Conservation (phyloP, 495 filamentous ascomycete genomes). For the Aspergillus sclerotiicarbonarius region DNA sequence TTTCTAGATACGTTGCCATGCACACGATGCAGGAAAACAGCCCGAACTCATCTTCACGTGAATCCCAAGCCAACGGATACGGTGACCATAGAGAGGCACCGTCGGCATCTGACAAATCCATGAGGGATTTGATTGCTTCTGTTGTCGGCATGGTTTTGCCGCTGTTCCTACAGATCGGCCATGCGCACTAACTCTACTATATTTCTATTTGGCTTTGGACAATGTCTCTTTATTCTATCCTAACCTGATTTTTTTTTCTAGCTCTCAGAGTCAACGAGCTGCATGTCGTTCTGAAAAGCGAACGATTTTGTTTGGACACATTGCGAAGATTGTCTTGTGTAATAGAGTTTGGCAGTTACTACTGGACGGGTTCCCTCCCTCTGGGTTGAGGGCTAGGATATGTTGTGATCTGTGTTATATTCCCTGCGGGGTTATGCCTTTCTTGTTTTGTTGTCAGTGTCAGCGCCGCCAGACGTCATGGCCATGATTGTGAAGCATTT, state of each 20-base stretch:
- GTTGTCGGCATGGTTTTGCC: constrained; percentile 89
- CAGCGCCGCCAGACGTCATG: neutral
- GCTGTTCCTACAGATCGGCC: constrained; percentile 83
- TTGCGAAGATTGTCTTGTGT: neutral
- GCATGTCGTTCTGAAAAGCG: neutral
- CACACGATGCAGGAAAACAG: constrained; percentile 92
- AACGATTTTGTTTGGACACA: constrained; percentile 3
- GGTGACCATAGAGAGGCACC: constrained; percentile 49
- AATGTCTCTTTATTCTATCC: constrained; percentile 4
- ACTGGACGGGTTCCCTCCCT: neutral
- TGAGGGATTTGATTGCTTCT: constrained; percentile 63
- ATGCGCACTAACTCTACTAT: constrained; percentile 65
- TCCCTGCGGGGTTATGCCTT: neutral
- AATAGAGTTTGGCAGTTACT: constrained; percentile 1
- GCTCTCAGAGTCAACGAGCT: neutral
- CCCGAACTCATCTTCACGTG: constrained; percentile 44
- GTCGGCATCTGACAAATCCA: constrained; percentile 42
- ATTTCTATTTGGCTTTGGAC: neutral
- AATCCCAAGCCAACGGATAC: constrained; percentile 63
- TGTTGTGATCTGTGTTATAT: constrained; percentile 10
- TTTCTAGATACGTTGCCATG: constrained; percentile 88
- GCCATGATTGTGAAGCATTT: neutral
- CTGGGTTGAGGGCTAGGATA: neutral
- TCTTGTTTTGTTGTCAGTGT: neutral
- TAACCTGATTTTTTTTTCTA: neutral